Evolutionary conservation across 169 alveolate species (phyloP), one percentile per base, ranked within the genome.

Genomic region (Cyclospora cayetanensis): DNA sequence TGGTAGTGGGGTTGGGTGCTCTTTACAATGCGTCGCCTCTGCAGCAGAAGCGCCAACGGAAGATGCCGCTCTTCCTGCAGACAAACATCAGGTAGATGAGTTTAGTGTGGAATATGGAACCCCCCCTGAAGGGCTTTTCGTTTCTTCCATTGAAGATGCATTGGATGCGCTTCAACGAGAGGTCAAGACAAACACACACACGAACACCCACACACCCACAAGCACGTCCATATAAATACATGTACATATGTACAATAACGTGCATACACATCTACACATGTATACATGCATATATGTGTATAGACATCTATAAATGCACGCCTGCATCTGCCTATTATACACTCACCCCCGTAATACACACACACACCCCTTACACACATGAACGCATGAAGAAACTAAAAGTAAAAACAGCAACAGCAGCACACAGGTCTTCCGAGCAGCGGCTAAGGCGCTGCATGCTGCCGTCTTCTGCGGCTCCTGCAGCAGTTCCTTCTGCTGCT

Each of bases 401-500:
- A 65, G 77, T 20, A 65, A 25, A 20, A 65, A 18, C 77, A 65
- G 77, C 42, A 65, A 41, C 77, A 65, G 37, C 39, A 65, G 77
- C 77, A 65, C n/a, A n/a, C n/a, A n/a, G n/a, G n/a, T n/a, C n/a
- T n/a, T n/a, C n/a, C n/a, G n/a, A 46, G 55, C 55, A 46, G 55
- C 55, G 15, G 55, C 22, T 46, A 9, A 9, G 55, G 22, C 22
- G 55, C 15, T 7, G 55, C 15, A 7, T 15, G 7, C 22, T 46
- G 15, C 22, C 55, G 15, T 7, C 55, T 9, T 9, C 55, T 46
- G 55, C 55, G 7, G 55, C 55, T 46, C 22, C 55, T 46, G 55
- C 55, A 46, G 55, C 55, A 7, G 15, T 46, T 46, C 7, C 55
- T 15, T 15, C 55, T 9, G 22, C 15, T 46, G 55, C 55, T 46